These are phyloP conservation scores for Leishmania tropica DNA, from an alignment of 208 protist species.

Conservation along the genomic window DNA sequence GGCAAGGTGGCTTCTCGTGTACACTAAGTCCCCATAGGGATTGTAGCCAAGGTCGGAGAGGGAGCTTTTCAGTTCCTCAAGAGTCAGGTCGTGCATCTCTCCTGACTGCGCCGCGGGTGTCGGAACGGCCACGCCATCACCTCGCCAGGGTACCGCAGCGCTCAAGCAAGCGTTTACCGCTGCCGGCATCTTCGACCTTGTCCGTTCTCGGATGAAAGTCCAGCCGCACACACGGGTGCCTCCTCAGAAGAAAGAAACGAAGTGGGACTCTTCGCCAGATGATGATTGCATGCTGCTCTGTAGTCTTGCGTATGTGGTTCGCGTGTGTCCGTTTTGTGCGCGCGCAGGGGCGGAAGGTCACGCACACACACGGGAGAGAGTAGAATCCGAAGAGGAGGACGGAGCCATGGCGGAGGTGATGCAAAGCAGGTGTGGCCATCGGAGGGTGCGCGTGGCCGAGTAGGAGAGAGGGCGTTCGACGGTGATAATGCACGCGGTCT, in stretches of 20 bases:
- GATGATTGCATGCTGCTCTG: too few species aligned
- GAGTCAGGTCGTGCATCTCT: conserved; percentile 5
- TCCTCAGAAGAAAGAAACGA: not conserved
- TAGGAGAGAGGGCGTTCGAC: too few species aligned
- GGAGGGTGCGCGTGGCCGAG: not conserved
- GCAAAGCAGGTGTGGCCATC: not conserved
- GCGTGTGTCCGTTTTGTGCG: not conserved
- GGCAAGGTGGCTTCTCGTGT: conserved; percentile 45
- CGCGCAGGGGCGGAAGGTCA: not conserved
- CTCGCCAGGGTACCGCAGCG: not conserved
- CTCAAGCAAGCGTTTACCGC: not conserved
- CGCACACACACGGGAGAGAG: not conserved
- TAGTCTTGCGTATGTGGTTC: not conserved
- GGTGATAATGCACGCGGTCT: not conserved
- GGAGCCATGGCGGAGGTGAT: not conserved
- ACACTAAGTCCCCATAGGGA: conserved; percentile 56
- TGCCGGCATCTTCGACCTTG: not conserved
- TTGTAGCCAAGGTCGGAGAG: conserved; percentile 68
- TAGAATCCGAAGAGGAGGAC: not conserved
- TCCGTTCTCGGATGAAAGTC: not conserved
- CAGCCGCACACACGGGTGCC: not conserved
- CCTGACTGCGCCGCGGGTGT: not conserved
- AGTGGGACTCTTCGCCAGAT: not conserved
- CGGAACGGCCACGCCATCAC: not conserved
- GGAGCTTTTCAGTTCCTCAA: conserved; percentile 16